Evolutionary conservation across 768 basidiomycete genomes (phyloP), one percentile per base, ranked within the genome.

Genomic region (Russula abietina): DNA sequence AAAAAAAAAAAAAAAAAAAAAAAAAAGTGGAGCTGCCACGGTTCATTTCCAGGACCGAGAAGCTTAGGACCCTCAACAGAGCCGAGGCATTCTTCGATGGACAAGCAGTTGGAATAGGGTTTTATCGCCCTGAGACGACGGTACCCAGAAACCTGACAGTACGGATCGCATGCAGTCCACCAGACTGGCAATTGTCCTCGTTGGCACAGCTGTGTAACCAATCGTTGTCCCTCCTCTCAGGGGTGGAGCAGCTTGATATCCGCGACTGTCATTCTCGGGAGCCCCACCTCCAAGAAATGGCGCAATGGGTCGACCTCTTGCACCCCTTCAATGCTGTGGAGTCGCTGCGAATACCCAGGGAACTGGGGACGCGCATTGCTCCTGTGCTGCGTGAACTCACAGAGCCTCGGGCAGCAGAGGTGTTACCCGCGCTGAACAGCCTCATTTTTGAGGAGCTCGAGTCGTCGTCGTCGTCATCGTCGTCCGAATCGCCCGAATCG

Each of bases 381-480:
- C 32, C 26, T 32, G 54, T 30, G 12, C 46, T 55, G n/a, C 41
- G 24, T 17, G 53, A 48, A 48, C 19, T 50, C 48, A 17, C 26
- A n/a, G 2, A 11, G 11, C 26, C 19, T 1, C 49, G 24, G 48
- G 48, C 22, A 36, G 22, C 38, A 22, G 54, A 61, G 8, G 50
- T 62, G 11, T 53, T 62, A 12, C 61, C 61, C 3, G 55, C 48
- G 11, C 50, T 62, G 55, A 55, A 5, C 17, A 55, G 38, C 12
- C 39, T 62, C 8, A 8, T 43, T 26, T 33, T 53, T 12, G 45
- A 50, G 5, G 33, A 33, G 43, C 54, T 41, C 30, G 17, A 22
- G 28, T 5, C 19, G 17, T 33, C 32, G 10, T 33, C 32, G 10
- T 5, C 2, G 28, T 30, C 28, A 30, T n/a, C n/a, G n/a, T n/a